Evolutionary conservation across 352 stramenopile genomes (phyloP).

Genomic region (Globisporangium polare): DNA sequence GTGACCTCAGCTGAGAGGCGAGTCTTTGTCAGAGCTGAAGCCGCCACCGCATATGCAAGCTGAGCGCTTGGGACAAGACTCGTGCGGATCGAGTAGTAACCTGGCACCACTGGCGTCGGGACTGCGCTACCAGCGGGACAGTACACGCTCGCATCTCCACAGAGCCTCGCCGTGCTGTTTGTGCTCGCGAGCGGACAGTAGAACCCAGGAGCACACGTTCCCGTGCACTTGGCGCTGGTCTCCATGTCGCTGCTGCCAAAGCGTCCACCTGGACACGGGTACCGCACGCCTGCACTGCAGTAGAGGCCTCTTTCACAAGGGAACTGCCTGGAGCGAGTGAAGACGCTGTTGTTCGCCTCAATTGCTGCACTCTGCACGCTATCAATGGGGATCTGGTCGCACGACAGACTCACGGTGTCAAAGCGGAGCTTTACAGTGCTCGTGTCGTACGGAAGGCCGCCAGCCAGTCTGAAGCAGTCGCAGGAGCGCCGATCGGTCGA

Average conservation of each 20-base stretch:
- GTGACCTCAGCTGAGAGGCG: background rate
- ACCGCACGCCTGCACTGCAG: constrained; percentile 42
- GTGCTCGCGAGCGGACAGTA: constrained; percentile 61
- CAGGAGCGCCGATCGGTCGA: constrained; percentile 50
- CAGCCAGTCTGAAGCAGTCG: constrained; percentile 53
- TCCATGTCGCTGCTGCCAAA: constrained; percentile 34
- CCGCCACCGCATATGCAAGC: background rate
- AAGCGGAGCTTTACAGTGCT: constrained; percentile 35
- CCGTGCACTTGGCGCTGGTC: constrained; percentile 33
- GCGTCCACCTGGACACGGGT: constrained; percentile 47
- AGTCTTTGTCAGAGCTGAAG: background rate
- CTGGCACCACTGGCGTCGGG: constrained; percentile 44
- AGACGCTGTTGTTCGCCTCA: constrained; percentile 27
- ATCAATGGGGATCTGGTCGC: constrained; percentile 21
- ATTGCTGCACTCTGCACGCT: constrained; percentile 2
- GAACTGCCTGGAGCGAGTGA: constrained; percentile 39
- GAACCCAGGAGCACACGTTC: constrained; percentile 40
- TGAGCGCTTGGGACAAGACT: background rate
- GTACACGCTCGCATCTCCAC: constrained; percentile 36
- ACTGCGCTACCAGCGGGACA: constrained; percentile 60
- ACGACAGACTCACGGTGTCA: constrained; percentile 18
- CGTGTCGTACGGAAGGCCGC: constrained; percentile 34
- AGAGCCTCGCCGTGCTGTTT: constrained; percentile 31
- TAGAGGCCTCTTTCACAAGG: constrained; percentile 66
- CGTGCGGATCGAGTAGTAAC: constrained; percentile 57